Evolutionary conservation across 2,329 filamentous ascomycete genomes (phyloP).

Genomic region (Trichophyton equinum): DNA sequence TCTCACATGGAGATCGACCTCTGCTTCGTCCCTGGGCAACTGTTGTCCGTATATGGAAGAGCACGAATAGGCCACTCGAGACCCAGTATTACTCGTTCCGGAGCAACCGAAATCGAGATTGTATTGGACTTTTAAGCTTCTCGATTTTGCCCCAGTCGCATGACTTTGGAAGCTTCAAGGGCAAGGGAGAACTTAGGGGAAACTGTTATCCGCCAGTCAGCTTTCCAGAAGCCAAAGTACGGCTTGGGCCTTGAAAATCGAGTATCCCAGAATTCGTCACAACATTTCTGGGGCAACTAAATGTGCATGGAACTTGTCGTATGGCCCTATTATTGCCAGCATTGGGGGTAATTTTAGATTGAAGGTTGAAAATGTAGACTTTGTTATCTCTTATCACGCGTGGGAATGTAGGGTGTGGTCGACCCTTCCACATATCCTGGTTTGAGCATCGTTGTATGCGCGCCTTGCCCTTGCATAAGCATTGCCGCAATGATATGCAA

Average conservation of each 20-base stretch:
- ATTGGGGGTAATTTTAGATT: not conserved
- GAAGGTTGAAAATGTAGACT: not conserved
- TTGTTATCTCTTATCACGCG: not conserved
- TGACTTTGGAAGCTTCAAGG: not conserved
- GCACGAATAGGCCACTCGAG: not conserved
- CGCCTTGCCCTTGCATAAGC: not conserved
- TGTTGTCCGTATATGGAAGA: not conserved
- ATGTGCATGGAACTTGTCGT: not conserved
- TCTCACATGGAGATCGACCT: not conserved
- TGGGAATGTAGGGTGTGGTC: not conserved
- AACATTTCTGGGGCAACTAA: not conserved
- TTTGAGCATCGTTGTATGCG: not conserved
- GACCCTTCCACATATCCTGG: not conserved
- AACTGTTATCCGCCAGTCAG: not conserved
- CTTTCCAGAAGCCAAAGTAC: not conserved
- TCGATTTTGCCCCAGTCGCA: not conserved
- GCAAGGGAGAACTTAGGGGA: not conserved
- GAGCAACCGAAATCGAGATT: not conserved
- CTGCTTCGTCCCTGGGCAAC: not conserved
- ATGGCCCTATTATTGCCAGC: not conserved
- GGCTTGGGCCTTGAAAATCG: not conserved
- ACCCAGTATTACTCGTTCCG: not conserved
- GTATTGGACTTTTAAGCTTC: not conserved
- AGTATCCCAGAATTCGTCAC: not conserved
- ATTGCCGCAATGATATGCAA: conserved; percentile 2